These are phyloP conservation scores for Aspergillus pseudoterreus DNA, from an alignment of 2,329 filamentous ascomycete genomes.

Conservation along the genomic window DNA sequence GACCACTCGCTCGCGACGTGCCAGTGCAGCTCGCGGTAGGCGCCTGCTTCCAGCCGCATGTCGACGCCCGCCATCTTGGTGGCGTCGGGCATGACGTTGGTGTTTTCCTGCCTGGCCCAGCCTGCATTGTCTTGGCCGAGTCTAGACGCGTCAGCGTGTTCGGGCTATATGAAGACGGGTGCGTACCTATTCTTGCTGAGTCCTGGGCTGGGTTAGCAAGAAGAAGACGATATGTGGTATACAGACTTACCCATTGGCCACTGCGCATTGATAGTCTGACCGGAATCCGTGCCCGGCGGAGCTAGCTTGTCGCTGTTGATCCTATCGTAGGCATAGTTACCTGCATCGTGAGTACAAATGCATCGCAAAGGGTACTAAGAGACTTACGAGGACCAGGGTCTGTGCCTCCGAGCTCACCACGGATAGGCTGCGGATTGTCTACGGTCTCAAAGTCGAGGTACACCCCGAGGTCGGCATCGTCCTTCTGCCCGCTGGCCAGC, in stretches of 20 bases:
- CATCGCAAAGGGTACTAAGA: not conserved
- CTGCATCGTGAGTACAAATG: conserved; percentile 17
- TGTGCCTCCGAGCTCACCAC: conserved; percentile 48
- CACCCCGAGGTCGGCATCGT: conserved; percentile 48
- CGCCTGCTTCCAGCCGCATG: conserved; percentile 55
- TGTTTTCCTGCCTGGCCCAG: conserved; percentile 56
- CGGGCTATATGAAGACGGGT: not conserved
- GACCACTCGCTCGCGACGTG: conserved; percentile 39
- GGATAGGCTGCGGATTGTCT: conserved; percentile 54
- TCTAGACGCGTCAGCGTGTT: conserved; percentile 10
- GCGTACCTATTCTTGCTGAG: conserved; percentile 46
- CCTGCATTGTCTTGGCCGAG: conserved; percentile 47
- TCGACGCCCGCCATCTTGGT: conserved; percentile 56
- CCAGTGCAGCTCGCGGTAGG: conserved; percentile 62
- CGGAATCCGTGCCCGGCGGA: conserved; percentile 51
- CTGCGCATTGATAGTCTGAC: conserved; percentile 39
- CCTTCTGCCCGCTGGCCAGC: conserved; percentile 50
- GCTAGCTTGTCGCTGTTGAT: conserved; percentile 54
- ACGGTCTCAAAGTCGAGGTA: conserved; percentile 54
- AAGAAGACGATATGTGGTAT: not conserved
- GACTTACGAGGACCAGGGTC: conserved; percentile 51
- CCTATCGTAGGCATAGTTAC: conserved; percentile 49
- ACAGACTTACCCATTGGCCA: conserved; percentile 50
- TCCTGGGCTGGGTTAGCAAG: conserved; percentile 18
- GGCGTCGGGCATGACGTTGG: conserved; percentile 47